phyloP scores from a whole-genome alignment of 306 rosid species.

The Begonia fuchsioides region DNA sequence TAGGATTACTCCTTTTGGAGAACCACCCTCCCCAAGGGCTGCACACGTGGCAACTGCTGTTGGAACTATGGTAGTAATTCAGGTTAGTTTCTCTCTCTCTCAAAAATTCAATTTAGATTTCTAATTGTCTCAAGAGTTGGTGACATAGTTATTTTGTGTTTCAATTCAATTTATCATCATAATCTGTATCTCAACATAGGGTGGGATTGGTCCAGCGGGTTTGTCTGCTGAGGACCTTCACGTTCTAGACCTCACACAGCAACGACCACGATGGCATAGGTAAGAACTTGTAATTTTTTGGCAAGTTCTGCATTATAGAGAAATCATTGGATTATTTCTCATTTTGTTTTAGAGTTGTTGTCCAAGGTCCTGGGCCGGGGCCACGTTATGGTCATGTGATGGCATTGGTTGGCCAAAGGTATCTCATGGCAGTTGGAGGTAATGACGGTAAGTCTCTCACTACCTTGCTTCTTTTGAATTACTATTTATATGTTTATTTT shows the following conservation, averaged over 20 bases:
- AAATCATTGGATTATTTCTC: constrained; percentile 11
- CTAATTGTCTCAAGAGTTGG: not conserved
- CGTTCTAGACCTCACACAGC: constrained; percentile 98
- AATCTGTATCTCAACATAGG: constrained; percentile 38
- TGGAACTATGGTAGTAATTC: constrained; percentile 98
- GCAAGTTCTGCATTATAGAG: not conserved
- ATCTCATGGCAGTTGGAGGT: constrained; percentile 99
- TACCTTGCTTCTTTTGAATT: not conserved
- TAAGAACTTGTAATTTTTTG: constrained; percentile 14
- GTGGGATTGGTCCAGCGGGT: constrained; percentile 99
- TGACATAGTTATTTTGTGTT: constrained; percentile 3
- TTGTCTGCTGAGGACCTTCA: constrained; percentile 98
- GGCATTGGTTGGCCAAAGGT: constrained; percentile 99
- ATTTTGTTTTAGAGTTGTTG: constrained; percentile 66
- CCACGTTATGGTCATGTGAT: constrained; percentile 99
- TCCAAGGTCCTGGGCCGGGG: constrained; percentile 99
- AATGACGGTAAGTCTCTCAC: constrained; percentile 70
- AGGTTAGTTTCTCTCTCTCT: constrained; percentile 31
- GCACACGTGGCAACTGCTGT: constrained; percentile 99
- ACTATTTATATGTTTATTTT: not conserved
- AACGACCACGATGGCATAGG: constrained; percentile 99
- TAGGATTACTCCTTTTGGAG: constrained; percentile 94
- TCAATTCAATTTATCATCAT: constrained; percentile 15
- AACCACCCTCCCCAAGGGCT: constrained; percentile 97
- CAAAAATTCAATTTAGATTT: constrained; percentile 6